Base-by-base conservation (phyloP, 345 rosid species). In the Melastoma malabathricum region DNA sequence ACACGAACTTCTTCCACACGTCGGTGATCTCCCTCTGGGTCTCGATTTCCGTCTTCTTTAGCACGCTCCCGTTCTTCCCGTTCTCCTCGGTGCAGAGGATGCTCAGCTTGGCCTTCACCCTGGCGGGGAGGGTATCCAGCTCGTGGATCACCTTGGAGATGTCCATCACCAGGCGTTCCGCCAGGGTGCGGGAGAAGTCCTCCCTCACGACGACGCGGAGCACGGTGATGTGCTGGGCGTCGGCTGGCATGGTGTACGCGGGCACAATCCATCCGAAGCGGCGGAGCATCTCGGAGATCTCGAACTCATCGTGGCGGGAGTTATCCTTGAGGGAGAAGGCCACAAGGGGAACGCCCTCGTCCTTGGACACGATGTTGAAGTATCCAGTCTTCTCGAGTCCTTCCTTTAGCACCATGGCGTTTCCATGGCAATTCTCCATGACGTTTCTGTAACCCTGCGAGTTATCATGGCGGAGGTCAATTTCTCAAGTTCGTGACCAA, bases 191-290 rank as follows among this genome's bases (percentile, higher is more conserved):
- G 0, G 98, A 90, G 73, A 90, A 84, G 58, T 86, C 98, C 67
- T 90, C 98, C 43, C 98, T 68, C 0, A 86, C 71, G 15, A 90
- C 98, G 4, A 90, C 96, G 3, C 98, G 94, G 0, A 90, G 75
- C 47, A 90, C 98, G 0, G 98, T 90, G 9, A 90, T 53, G 62
- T 90, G 94, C 57, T 86, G 84, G 2, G 94, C 98, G 48, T 86
- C 78, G 0, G 96, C 88, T 0, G 97, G 97, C 95, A 89, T 85
- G 9, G 87, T 79, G 67, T 89, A 89, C 43, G 97, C 96, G 0
- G 96, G 97, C 56, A 89, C 95, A 0, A 89, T 86, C 96, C 97
- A 89, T 0, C 97, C 96, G n/a, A 72, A 86, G 15, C 97, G 83
- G 3, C 96, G 83, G 20, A 89, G 75, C 81, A 67, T 65, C 31